phyloP scores from a whole-genome alignment of 2,329 filamentous ascomycete species.

The Alternaria alternata region DNA sequence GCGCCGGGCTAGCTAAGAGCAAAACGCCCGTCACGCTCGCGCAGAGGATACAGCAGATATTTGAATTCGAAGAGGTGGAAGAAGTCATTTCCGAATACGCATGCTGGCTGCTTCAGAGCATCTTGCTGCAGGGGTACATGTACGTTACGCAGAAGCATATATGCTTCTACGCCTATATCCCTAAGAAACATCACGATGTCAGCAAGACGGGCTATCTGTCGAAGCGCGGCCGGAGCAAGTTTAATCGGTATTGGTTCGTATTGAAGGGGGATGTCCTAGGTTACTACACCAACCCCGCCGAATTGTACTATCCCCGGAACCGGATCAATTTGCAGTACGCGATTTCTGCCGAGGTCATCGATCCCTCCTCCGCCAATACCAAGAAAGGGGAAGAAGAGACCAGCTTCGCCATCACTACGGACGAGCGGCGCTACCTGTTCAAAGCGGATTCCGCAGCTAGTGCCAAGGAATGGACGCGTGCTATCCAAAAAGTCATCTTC shows the following conservation, averaged over 20 bases:
- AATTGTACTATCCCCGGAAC: conserved; percentile 89
- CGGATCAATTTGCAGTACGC: conserved; percentile 93
- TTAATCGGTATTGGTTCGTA: conserved; percentile 90
- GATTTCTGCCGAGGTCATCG: conserved; percentile 80
- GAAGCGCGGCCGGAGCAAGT: conserved; percentile 90
- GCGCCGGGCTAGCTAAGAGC: conserved; percentile 26
- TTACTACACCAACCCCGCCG: conserved; percentile 84
- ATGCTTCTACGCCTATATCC: conserved; percentile 97
- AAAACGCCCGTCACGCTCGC: conserved; percentile 67
- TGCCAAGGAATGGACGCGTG: conserved; percentile 96
- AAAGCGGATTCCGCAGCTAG: conserved; percentile 85
- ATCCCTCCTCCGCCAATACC: conserved; percentile 58
- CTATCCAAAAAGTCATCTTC: conserved; percentile 93
- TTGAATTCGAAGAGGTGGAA: conserved; percentile 77
- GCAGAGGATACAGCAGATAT: conserved; percentile 72
- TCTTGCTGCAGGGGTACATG: conserved; percentile 91
- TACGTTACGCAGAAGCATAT: conserved; percentile 94
- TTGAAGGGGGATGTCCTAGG: conserved; percentile 91
- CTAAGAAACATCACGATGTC: conserved; percentile 76
- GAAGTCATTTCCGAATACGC: conserved; percentile 91
- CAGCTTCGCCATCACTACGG: conserved; percentile 81
- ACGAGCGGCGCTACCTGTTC: conserved; percentile 85
- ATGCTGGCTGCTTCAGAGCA: conserved; percentile 91
- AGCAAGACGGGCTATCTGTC: conserved; percentile 87
- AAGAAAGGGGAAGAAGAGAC: conserved; percentile 74